A percentile compares a stretch with the other conserved stretches of the same genome.
These are phyloP conservation scores for Xylaria multiplex DNA, from an alignment of 2,329 filamentous ascomycete species.

Conservation along the genomic window DNA sequence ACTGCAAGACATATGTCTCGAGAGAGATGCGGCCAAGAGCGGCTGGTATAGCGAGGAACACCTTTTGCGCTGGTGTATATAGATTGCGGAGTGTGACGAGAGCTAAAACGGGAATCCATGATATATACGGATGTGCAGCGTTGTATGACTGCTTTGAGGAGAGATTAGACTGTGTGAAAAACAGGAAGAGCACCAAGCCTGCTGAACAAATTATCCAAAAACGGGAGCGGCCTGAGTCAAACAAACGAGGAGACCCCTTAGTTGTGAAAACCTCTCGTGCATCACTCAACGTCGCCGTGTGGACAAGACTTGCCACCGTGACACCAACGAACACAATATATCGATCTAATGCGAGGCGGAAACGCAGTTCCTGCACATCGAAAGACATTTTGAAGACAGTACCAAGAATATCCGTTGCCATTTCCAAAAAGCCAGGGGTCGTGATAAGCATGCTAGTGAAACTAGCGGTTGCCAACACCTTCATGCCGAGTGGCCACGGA, in stretches of 20 bases:
- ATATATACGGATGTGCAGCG: conserved; percentile 62
- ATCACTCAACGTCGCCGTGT: conserved; percentile 45
- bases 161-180: conserved; percentile 45
- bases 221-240: conserved; percentile 21
- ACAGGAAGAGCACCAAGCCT: conserved; percentile 49
- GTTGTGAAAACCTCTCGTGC: conserved; percentile 35
- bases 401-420: conserved; percentile 51
- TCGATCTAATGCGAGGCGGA: conserved; percentile 62
- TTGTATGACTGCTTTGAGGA: conserved; percentile 57
- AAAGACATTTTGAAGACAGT: conserved; percentile 60
- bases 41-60: conserved; percentile 59
- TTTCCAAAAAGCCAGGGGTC: conserved; percentile 56
- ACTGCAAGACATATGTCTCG: conserved; percentile 69
- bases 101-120: conserved; percentile 63
- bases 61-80: conserved; percentile 52
- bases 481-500: conserved; percentile 55
- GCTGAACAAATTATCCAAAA: conserved; percentile 40
- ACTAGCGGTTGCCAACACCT: conserved; percentile 58
- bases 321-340: conserved; percentile 68
- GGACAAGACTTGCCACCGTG: conserved; percentile 56
- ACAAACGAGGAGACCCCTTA: conserved; percentile 30
- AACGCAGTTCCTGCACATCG: conserved; percentile 60
- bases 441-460: conserved; percentile 49
- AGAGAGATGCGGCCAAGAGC: conserved; percentile 66
- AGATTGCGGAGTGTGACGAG: conserved; percentile 64